These are phyloP conservation scores for Aureobasidium musti DNA, from an alignment of 2,329 filamentous ascomycete genomes.

Conservation along the genomic window DNA sequence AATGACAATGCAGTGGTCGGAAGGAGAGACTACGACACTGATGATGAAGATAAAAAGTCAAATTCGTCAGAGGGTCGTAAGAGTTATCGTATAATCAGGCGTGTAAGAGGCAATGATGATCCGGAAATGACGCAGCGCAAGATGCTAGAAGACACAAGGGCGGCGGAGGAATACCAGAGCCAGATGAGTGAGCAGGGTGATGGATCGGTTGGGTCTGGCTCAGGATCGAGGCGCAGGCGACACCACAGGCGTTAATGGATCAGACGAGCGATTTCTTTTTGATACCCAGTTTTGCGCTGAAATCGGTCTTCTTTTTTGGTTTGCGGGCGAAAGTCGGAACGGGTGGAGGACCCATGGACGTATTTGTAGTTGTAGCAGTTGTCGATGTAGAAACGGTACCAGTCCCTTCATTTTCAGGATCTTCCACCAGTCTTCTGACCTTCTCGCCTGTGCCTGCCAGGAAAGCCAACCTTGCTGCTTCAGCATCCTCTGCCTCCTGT, in stretches of 20 bases:
- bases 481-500: conserved; percentile 79
- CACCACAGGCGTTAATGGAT: not conserved
- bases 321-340: conserved; percentile 72
- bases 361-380: conserved; percentile 31
- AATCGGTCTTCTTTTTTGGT: conserved; percentile 85
- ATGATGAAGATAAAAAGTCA: not conserved
- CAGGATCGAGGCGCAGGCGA: not conserved
- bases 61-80: conserved; percentile 13
- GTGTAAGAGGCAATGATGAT: not conserved
- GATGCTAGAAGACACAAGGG: not conserved
- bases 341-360: conserved; percentile 47
- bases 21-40: not conserved
- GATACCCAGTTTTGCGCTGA: conserved; percentile 73
- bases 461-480: conserved; percentile 78
- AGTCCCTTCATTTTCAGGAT: conserved; percentile 45
- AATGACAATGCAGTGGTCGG: not conserved
- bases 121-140: conserved; percentile 1
- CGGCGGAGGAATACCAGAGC: conserved; percentile 15
- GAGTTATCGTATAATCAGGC: conserved; percentile 21
- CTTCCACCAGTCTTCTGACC: conserved; percentile 57
- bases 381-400: conserved; percentile 19
- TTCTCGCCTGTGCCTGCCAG: conserved; percentile 60
- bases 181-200: conserved; percentile 8
- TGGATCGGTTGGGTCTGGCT: not conserved
- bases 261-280: conserved; percentile 67